These are phyloP conservation scores for Triadica sebifera DNA, from an alignment of 345 rosid genomes.

Conservation along the genomic window DNA sequence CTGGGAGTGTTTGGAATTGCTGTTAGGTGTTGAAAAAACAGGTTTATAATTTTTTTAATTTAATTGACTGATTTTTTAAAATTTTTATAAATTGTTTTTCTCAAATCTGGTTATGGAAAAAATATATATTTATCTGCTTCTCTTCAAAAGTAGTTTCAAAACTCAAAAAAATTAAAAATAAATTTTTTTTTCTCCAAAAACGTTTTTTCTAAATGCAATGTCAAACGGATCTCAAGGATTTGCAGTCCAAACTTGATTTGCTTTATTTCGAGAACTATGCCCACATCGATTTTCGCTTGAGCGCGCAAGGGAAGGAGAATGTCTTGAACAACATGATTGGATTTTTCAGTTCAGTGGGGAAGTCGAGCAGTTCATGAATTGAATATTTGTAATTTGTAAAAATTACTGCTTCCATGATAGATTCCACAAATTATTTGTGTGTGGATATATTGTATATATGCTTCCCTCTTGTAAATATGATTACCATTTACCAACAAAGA, in stretches of 20 bases:
- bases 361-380: conserved; percentile 40
- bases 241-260: conserved; percentile 56
- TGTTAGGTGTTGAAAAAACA: too few relatives aligned
- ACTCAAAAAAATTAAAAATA: too few relatives aligned
- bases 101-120: too few relatives aligned
- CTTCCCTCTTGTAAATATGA: neutral
- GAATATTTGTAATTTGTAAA: conserved; percentile 2
- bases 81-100: too few relatives aligned
- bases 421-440: conserved; percentile 10
- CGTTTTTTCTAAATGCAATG: too few relatives aligned
- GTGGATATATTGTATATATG: conserved; percentile 21
- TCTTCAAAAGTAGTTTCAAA: too few relatives aligned
- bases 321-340: conserved; percentile 51
- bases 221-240: conserved; percentile 49
- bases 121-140: too few relatives aligned
- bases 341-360: conserved; percentile 56
- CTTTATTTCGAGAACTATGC: conserved; percentile 52
- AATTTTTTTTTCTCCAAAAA: too few relatives aligned
- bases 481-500: neutral
- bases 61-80: too few relatives aligned
- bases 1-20: too few relatives aligned
- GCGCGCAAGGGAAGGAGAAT: conserved; percentile 54
- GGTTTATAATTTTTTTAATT: too few relatives aligned
- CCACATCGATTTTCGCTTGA: conserved; percentile 11
- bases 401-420: neutral